These are phyloP conservation scores for Capsicum pubescens DNA, from an alignment of 257 asterid species.

Conservation along the genomic window DNA sequence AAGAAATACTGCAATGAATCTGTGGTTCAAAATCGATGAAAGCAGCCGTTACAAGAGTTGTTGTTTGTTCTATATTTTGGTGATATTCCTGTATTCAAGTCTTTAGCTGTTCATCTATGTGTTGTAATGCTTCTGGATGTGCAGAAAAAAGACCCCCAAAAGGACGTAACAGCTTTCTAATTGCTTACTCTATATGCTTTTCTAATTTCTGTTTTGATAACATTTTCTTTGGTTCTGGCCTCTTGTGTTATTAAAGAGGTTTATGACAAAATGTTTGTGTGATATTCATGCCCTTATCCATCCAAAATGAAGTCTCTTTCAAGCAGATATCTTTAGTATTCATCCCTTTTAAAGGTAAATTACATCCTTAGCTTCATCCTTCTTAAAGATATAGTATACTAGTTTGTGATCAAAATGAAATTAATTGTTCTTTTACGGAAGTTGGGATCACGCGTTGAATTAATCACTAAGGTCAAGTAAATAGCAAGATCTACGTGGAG, in stretches of 20 bases:
- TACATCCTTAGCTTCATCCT: too few relatives aligned
- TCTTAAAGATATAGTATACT: too few relatives aligned
- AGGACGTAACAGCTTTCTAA: neutral
- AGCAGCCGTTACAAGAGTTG: neutral
- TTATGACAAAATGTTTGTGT: neutral
- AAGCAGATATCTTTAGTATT: neutral
- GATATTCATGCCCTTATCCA: neutral
- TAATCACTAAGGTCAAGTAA: too few relatives aligned
- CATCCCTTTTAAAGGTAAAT: too few relatives aligned
- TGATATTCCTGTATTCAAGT: neutral
- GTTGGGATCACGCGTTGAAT: too few relatives aligned
- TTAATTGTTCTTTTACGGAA: too few relatives aligned
- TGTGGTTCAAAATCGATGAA: constrained; percentile 40
- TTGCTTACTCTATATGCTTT: neutral
- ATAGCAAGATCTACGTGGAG: too few relatives aligned
- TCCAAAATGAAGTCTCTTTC: neutral
- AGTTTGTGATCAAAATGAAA: too few relatives aligned
- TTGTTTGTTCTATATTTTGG: neutral
- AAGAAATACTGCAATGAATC: constrained; percentile 81
- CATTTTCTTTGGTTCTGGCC: neutral
- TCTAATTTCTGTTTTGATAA: neutral
- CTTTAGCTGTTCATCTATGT: constrained; percentile 13
- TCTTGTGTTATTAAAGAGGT: neutral
- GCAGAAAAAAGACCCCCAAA: neutral
- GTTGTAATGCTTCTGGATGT: neutral